A percentile compares a stretch with the other conserved stretches of the same genome.
phyloP scores from a whole-genome alignment of 2,329 filamentous ascomycete species.

The Ceratocystis cacaofunesta region DNA sequence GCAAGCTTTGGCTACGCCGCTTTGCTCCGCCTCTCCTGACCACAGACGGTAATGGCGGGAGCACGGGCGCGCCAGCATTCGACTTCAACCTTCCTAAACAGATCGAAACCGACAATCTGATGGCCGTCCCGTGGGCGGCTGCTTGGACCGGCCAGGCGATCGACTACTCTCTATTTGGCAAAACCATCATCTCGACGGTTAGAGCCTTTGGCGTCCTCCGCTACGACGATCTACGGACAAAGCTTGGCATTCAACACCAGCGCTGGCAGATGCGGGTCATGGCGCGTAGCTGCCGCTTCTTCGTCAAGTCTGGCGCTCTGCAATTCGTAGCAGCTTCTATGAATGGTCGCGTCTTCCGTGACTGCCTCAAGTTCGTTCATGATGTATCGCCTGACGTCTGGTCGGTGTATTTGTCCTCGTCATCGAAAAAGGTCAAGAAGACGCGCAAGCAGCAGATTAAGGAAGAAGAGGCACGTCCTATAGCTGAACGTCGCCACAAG shows the following conservation, averaged over 20 bases:
- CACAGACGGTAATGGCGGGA: constrained; percentile 16
- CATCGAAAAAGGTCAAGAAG: constrained; percentile 15
- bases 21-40: constrained; percentile 36
- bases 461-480: constrained; percentile 12
- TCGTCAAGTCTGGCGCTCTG: constrained; percentile 40
- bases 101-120: constrained; percentile 30
- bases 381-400: constrained; percentile 43
- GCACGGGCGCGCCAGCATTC: constrained; percentile 18
- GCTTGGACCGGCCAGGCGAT: constrained; percentile 45
- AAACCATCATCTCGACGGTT: constrained; percentile 41
- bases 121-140: constrained; percentile 40
- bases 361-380: constrained; percentile 44
- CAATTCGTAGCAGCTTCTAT: constrained; percentile 43
- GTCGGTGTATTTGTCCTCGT: constrained; percentile 32
- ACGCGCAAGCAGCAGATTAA: constrained; percentile 16
- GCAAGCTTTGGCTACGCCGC: constrained; percentile 44
- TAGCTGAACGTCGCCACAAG: background rate
- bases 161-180: constrained; percentile 42
- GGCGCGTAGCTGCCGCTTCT: constrained; percentile 42
- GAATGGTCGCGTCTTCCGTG: constrained; percentile 40
- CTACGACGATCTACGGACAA: constrained; percentile 41
- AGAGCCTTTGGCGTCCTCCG: constrained; percentile 45
- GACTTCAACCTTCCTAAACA: constrained; percentile 8
- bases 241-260: constrained; percentile 40
- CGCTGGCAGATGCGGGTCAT: constrained; percentile 46